Evolutionary conservation across 1,284 basidiomycete genomes (phyloP).

Genomic region (Melampsora larici-populina): DNA sequence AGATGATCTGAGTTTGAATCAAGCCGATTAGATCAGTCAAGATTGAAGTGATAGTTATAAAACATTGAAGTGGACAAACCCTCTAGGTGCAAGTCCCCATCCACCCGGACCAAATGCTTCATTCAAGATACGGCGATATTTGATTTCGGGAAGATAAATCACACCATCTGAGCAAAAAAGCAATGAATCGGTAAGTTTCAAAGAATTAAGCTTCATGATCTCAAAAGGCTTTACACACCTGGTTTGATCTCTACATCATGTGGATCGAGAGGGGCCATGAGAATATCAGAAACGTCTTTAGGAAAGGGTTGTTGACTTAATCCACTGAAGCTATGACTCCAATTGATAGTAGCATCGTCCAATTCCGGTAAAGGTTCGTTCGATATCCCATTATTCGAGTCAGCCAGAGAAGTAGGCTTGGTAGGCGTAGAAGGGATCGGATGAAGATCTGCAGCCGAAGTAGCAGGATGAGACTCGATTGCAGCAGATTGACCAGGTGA

Average conservation of each 20-base stretch:
- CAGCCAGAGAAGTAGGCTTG: background rate
- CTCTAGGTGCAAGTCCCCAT: slow-evolving; percentile 92
- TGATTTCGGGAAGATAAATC: slow-evolving; percentile 94
- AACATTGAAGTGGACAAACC: slow-evolving; percentile 73
- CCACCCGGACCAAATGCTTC: slow-evolving; percentile 92
- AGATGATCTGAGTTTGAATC: slow-evolving; percentile 12
- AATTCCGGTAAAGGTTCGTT: slow-evolving; percentile 25
- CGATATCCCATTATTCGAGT: slow-evolving; percentile 14
- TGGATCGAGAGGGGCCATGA: slow-evolving; percentile 72
- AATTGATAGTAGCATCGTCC: slow-evolving; percentile 57
- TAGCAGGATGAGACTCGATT: slow-evolving; percentile 40
- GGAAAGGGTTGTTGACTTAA: slow-evolving; percentile 74
- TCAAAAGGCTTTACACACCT: slow-evolving; percentile 51
- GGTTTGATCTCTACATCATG: slow-evolving; percentile 90
- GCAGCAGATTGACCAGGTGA: slow-evolving; percentile 35
- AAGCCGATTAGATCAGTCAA: background rate
- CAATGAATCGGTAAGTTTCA: too few species aligned
- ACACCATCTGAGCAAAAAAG: slow-evolving; percentile 63
- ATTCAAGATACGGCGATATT: slow-evolving; percentile 92
- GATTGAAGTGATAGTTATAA: slow-evolving; percentile 51
- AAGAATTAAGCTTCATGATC: background rate
- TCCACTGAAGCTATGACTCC: slow-evolving; percentile 83
- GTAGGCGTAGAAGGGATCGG: slow-evolving; percentile 10
- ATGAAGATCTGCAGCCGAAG: slow-evolving; percentile 34
- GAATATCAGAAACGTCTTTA: slow-evolving; percentile 68